A percentile compares a stretch with the other conserved stretches of the same genome.
These are phyloP conservation scores for Mortierella sp. DNA, from an alignment of 371 early-diverging fungal species.

Conservation along the genomic window DNA sequence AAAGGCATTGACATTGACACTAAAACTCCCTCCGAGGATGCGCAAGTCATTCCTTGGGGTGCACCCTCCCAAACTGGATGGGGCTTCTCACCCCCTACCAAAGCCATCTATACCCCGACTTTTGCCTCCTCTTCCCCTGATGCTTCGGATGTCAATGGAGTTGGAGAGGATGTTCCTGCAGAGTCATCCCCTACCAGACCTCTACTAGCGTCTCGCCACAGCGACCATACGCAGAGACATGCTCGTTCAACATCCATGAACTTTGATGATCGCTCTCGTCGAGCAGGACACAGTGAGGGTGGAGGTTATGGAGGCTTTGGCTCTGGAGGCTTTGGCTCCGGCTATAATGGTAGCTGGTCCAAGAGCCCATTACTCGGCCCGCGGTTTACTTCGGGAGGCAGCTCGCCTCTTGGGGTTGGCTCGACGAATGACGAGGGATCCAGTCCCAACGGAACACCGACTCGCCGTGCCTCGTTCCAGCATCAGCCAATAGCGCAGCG, in stretches of 20 bases:
- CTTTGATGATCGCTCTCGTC: conserved; percentile 43
- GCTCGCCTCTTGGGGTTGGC: conserved; percentile 15
- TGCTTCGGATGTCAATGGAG: background rate
- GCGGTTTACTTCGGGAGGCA: conserved; percentile 19
- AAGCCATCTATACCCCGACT: conserved; percentile 5
- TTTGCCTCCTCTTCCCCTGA: background rate
- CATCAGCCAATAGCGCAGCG: conserved; percentile 23
- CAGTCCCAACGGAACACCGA: background rate
- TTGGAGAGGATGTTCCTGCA: background rate
- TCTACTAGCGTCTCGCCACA: conserved; percentile 8
- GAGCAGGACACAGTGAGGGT: conserved; percentile 19
- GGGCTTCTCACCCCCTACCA: conserved; percentile 51
- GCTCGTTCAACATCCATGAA: conserved; percentile 34
- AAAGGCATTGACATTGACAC: conserved; percentile 19
- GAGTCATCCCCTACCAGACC: conserved; percentile 22
- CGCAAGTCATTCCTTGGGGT: conserved; percentile 33
- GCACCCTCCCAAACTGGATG: conserved; percentile 51
- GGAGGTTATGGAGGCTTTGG: background rate
- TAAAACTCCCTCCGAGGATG: conserved; percentile 23
- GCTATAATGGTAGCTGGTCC: conserved; percentile 41
- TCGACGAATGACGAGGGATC: conserved; percentile 19
- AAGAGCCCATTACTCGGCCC: conserved; percentile 36
- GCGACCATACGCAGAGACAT: conserved; percentile 33
- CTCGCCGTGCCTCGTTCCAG: conserved; percentile 30
- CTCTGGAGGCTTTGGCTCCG: conserved; percentile 17